These are phyloP conservation scores for Ettlia oleoabundans DNA, from an alignment of 139 green algal species.

Conservation along the genomic window DNA sequence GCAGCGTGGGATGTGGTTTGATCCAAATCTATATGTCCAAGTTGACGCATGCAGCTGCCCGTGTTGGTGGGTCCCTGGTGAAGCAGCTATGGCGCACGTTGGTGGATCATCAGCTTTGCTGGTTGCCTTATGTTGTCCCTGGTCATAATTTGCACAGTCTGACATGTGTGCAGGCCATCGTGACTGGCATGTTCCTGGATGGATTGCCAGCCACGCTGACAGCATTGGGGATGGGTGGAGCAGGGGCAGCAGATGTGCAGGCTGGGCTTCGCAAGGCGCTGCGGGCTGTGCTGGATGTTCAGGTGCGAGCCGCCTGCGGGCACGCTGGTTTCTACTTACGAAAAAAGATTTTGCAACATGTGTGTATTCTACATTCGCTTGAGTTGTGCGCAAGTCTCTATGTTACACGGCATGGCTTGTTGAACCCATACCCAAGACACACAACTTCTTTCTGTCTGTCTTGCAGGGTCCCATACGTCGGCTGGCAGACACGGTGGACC, in stretches of 20 bases:
- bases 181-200: conserved; percentile 43
- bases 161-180: conserved; percentile 14
- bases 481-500: conserved; percentile 38
- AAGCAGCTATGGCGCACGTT: too few species aligned
- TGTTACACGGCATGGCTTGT: too few species aligned
- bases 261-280: conserved; percentile 47
- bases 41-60: too few species aligned
- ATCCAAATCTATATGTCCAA: background rate
- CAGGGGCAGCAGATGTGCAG: conserved; percentile 40
- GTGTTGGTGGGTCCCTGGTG: too few species aligned
- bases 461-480: conserved; percentile 15
- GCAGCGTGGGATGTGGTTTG: background rate
- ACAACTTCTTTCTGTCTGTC: background rate
- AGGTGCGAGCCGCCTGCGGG: conserved; percentile 2
- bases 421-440: too few species aligned
- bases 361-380: background rate
- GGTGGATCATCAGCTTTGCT: too few species aligned
- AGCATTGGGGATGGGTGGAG: conserved; percentile 10
- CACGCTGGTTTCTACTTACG: too few species aligned
- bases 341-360: background rate
- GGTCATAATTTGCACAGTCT: too few species aligned
- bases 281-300: conserved; percentile 49
- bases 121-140: too few species aligned
- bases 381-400: background rate
- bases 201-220: conserved; percentile 36